Evolutionary conservation across 495 filamentous ascomycete species (phyloP).

Genomic region (Bacidia gigantensis): DNA sequence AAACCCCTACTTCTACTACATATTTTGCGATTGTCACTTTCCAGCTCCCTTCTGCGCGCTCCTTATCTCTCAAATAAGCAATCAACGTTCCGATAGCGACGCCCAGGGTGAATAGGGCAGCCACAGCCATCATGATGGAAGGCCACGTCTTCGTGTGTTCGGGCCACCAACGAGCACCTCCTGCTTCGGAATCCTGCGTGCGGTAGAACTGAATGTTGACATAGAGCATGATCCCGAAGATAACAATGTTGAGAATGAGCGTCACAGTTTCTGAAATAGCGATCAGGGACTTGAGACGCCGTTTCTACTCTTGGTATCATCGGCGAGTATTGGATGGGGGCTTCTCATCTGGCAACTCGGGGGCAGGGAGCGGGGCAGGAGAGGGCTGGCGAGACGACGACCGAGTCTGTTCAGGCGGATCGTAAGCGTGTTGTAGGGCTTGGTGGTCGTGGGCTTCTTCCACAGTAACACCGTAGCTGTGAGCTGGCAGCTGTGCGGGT

Average conservation of each 20-base stretch:
- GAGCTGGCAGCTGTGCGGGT: too few species aligned
- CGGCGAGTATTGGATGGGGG: too few species aligned
- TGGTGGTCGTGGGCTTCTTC: too few species aligned
- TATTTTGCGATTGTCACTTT: constrained; percentile 13
- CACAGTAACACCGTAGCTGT: too few species aligned
- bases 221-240: constrained; percentile 12
- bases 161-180: constrained; percentile 7
- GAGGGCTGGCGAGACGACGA: too few species aligned
- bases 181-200: constrained; percentile 1
- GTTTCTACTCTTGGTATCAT: constrained; percentile 3
- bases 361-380: too few species aligned
- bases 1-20: constrained; percentile 10
- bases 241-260: constrained; percentile 2
- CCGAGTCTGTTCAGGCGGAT: too few species aligned
- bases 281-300: constrained; percentile 3
- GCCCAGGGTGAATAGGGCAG: constrained; percentile 8
- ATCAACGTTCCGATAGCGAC: constrained; percentile 4
- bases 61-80: constrained; percentile 9
- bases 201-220: constrained; percentile 1
- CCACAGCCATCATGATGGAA: constrained; percentile 11
- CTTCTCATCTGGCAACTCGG: too few species aligned
- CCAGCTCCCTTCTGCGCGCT: constrained; percentile 9
- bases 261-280: constrained; percentile 1
- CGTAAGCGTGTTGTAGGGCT: too few species aligned
- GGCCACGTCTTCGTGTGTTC: constrained; percentile 11